Conservation (phyloP, 306 rosid genomes). For the Fagus crenata region DNA sequence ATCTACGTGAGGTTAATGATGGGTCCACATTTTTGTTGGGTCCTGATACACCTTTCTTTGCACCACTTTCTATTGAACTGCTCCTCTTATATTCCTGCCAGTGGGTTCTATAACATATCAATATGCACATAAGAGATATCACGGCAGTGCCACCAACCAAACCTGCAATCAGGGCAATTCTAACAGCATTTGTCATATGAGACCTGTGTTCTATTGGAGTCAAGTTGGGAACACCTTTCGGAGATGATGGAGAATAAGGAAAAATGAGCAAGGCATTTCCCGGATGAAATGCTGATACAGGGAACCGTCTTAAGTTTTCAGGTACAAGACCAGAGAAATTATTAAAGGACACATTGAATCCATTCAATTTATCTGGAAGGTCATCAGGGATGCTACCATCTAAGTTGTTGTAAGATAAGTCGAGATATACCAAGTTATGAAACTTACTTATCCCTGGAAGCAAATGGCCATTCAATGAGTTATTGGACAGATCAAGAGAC, state of each 20-base stretch:
- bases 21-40: slow-evolving; percentile 38
- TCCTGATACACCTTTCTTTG: slow-evolving; percentile 35
- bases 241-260: slow-evolving; percentile 46
- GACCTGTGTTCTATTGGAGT: slow-evolving; percentile 31
- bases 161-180: slow-evolving; percentile 56
- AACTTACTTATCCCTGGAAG: slow-evolving; percentile 52
- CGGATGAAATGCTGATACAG: slow-evolving; percentile 76
- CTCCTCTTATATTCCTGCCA: slow-evolving; percentile 28
- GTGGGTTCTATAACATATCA: slow-evolving; percentile 42
- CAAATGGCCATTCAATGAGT: slow-evolving; percentile 61
- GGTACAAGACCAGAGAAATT: slow-evolving; percentile 72
- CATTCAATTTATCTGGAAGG: slow-evolving; percentile 58
- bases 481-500: slow-evolving; percentile 70
- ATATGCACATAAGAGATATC: slow-evolving; percentile 43
- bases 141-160: slow-evolving; percentile 47
- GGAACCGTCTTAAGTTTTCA: slow-evolving; percentile 52
- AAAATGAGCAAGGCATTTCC: slow-evolving; percentile 60
- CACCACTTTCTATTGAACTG: slow-evolving; percentile 36
- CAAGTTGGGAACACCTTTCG: slow-evolving; percentile 36
- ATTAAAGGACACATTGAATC: slow-evolving; percentile 62
- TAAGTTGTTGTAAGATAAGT: slow-evolving; percentile 56
- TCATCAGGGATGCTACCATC: slow-evolving; percentile 64
- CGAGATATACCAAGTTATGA: slow-evolving; percentile 52
- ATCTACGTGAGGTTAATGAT: slow-evolving; percentile 34
- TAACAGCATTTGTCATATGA: slow-evolving; percentile 47